These are phyloP conservation scores for Syzygium aqueum DNA, from an alignment of 345 rosid genomes.

Conservation along the genomic window DNA sequence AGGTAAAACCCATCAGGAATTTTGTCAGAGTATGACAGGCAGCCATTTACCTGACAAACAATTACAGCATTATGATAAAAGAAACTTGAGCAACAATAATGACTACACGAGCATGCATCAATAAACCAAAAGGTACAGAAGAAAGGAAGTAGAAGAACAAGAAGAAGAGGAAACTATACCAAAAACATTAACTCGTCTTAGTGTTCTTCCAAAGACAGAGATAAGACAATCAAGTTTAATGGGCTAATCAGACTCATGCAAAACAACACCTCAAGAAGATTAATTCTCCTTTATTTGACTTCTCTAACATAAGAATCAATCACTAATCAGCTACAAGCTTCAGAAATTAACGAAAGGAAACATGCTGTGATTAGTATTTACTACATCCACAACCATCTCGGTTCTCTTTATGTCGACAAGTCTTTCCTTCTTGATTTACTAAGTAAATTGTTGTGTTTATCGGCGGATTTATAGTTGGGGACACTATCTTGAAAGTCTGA, in stretches of 20 bases:
- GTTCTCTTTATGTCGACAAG: not conserved
- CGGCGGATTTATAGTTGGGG: not conserved
- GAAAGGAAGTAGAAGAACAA: not conserved
- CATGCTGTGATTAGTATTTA: not conserved
- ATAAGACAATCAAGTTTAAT: not conserved
- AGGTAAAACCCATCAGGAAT: constrained; percentile 96
- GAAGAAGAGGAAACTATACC: not conserved
- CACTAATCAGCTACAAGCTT: not conserved
- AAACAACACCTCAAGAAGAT: not conserved
- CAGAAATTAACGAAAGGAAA: not conserved
- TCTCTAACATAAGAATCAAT: not conserved
- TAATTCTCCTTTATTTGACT: not conserved
- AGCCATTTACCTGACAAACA: constrained; percentile 79
- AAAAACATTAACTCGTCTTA: not conserved
- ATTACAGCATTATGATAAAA: constrained; percentile 8
- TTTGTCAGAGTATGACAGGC: constrained; percentile 84
- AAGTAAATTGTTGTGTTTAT: not conserved
- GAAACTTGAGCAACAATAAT: not conserved
- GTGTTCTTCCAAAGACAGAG: not conserved
- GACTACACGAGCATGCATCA: not conserved
- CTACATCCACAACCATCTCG: not conserved
- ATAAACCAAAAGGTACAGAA: not conserved
- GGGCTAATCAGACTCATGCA: not conserved
- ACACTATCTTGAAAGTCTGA: not conserved
- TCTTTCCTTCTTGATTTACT: not conserved